These are phyloP conservation scores for Fusarium chuoi DNA, from an alignment of 2,329 filamentous ascomycete species.

Conservation along the genomic window DNA sequence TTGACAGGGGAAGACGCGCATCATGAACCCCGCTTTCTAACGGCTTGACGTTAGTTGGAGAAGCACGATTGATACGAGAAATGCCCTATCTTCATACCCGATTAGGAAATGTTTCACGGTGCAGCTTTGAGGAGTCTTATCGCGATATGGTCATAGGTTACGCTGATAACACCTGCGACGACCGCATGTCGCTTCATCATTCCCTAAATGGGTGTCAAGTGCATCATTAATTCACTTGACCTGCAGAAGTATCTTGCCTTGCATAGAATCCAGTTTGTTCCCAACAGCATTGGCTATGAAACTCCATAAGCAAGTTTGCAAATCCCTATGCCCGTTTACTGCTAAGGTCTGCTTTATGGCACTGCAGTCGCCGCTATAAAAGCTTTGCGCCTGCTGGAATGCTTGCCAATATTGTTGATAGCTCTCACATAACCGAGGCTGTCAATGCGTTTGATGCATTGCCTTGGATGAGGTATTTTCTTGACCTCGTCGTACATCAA, in stretches of 20 bases:
- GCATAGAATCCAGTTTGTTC: background rate
- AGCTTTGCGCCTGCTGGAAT: background rate
- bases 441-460: background rate
- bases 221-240: accelerated
- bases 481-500: background rate
- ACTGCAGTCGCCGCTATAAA: no score
- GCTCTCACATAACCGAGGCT: background rate
- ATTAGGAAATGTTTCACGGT: background rate
- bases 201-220: accelerated
- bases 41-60: background rate
- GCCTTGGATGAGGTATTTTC: background rate
- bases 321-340: background rate
- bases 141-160: background rate
- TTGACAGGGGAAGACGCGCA: background rate
- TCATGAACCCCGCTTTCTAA: constrained; percentile 2
- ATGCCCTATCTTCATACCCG: background rate
- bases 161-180: background rate
- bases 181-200: background rate
- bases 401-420: background rate
- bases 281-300: no score
- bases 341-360: background rate
- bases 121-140: background rate
- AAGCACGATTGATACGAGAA: background rate
- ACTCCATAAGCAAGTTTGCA: accelerated
- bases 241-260: background rate